Base-by-base conservation (phyloP, 164 flowering plant genomes). In the Berberis thunbergii region DNA sequence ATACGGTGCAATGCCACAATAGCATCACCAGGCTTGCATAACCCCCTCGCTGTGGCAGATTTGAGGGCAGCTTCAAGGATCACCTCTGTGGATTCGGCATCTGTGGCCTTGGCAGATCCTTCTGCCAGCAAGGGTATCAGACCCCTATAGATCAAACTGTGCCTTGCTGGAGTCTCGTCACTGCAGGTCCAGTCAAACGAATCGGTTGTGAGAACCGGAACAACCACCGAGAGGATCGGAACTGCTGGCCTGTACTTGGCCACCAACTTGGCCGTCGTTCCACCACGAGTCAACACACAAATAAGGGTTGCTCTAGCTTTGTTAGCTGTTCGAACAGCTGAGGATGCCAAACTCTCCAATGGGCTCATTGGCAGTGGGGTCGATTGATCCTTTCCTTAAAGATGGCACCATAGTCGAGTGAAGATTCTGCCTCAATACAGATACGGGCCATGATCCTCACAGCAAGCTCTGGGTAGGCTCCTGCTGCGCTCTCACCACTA, bases 401-500 rank as follows among this genome's bases (percentile, higher is more conserved):
- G 67, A 86, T 76, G 53, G 84, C 87, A 6, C 75, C 78, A 67
- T 89, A 89, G 72, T 89, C 92, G 2, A 89, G 89, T 42, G 96
- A 85, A 6, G 89, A 82, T 62, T 89, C 96, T 48, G 91, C 92
- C 50, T 86, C 92, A 4, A 89, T 66, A 59, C 96, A 89, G 11
- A 89, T 86, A 2, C 85, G 76, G 13, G 87, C 84, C 96, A 89
- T 89, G 72, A 79, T 84, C 79, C 85, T 85, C 64, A 89, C 96
- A 4, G 92, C 89, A 62, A 86, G 62, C 71, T 89, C 92, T 0
- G 92, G 96, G 67, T 89, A 89, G 43, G 85, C 84, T 65, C 96
- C 96, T 59, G 96, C 96, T 12, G 96, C 96, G 69, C 90, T 89
- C 80, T 89, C 96, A 60, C 96, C 96, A 69, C 96, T 89, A 7